phyloP scores from a whole-genome alignment of 306 rosid genomes.

The Castanea crenata region DNA sequence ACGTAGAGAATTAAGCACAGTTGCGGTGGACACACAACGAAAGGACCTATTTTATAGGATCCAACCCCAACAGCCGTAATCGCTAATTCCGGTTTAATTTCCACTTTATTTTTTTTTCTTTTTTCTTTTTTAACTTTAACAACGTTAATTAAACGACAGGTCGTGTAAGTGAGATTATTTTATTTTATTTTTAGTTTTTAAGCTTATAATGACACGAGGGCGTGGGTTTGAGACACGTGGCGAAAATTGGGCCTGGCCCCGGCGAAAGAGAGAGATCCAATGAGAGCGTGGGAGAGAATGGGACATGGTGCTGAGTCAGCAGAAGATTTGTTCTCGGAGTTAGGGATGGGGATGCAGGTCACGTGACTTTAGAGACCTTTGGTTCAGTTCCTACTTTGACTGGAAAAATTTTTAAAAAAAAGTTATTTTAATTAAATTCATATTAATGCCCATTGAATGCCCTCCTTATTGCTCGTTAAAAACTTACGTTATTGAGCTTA shows the following conservation, averaged over 20 bases:
- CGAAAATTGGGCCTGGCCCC: constrained; percentile 14
- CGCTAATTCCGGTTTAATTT: constrained; percentile 28
- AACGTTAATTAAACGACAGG: not conserved
- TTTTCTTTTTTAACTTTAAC: not conserved
- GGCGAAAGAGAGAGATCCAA: not conserved
- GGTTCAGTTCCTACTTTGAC: constrained; percentile 62
- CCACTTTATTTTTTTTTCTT: not conserved
- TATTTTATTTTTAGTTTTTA: no score
- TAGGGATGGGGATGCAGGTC: constrained; percentile 43
- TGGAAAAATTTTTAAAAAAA: not conserved
- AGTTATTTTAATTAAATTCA: not conserved
- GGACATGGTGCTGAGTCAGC: constrained; percentile 35
- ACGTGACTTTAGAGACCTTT: constrained; percentile 64
- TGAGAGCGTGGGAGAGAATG: constrained; percentile 20
- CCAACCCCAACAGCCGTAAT: constrained; percentile 34
- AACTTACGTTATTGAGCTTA: not conserved
- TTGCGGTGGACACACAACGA: constrained; percentile 14
- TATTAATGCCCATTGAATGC: constrained; percentile 26
- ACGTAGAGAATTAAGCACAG: constrained; percentile 16
- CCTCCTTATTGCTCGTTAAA: constrained; percentile 6
- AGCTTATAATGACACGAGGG: constrained; percentile 16
- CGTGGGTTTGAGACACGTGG: constrained; percentile 17
- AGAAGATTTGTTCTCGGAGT: constrained; percentile 19
- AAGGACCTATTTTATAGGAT: constrained; percentile 61
- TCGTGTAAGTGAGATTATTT: not conserved